Conservation (phyloP, 768 basidiomycete genomes). For the Cytidiella melzeri region DNA sequence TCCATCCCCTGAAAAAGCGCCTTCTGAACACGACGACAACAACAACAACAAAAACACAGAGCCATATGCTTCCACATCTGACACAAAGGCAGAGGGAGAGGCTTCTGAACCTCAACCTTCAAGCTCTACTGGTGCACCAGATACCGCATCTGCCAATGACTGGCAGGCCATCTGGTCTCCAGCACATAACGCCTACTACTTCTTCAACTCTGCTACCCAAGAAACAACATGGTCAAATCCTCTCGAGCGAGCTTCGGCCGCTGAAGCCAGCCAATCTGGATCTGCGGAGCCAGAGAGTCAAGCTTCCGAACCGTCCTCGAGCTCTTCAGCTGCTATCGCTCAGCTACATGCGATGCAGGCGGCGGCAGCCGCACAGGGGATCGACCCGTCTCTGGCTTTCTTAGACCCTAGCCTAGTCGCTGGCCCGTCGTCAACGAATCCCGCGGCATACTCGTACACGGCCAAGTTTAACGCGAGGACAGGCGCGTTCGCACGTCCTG, state of each 20-base stretch:
- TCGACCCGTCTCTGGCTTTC: constrained; percentile 75
- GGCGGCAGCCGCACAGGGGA: constrained; percentile 72
- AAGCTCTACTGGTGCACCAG: background rate
- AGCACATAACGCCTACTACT: constrained; percentile 78
- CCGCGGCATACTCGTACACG: constrained; percentile 35
- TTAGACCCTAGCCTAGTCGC: constrained; percentile 67
- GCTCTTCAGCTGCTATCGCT: constrained; percentile 14
- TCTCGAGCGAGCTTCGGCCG: constrained; percentile 34
- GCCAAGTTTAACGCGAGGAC: constrained; percentile 83
- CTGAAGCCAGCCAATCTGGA: constrained; percentile 21
- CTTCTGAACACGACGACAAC: too few species aligned
- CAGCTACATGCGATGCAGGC: constrained; percentile 45
- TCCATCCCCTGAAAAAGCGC: background rate
- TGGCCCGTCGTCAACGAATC: constrained; percentile 22
- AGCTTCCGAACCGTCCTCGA: constrained; percentile 10
- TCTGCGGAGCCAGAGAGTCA: constrained; percentile 19
- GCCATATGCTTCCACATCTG: background rate
- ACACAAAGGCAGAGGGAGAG: background rate
- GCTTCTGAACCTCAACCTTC: background rate
- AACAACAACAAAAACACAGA: background rate
- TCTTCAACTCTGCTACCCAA: constrained; percentile 67
- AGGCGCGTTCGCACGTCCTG: constrained; percentile 61
- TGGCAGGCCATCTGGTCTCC: constrained; percentile 86
- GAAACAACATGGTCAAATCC: constrained; percentile 87
- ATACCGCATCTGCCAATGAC: constrained; percentile 17